Evolutionary conservation across 495 filamentous ascomycete species (phyloP).

Genomic region (Astrothelium subdiscretum): DNA sequence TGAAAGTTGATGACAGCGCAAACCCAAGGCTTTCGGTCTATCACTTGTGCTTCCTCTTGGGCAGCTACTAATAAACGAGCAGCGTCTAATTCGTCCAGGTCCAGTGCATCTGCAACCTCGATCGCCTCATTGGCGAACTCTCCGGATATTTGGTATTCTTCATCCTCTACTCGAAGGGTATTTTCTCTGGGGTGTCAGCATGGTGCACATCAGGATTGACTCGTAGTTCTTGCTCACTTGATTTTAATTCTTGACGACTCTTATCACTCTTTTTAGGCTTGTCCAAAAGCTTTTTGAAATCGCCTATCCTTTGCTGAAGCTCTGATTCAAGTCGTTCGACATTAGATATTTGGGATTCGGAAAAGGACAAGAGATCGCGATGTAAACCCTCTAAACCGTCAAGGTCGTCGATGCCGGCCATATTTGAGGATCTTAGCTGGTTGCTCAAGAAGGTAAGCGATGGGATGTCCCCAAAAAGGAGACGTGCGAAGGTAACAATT

Average conservation of each 20-base stretch:
- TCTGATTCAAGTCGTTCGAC: conserved; percentile 52
- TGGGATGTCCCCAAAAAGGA: not conserved
- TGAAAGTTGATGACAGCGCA: conserved; percentile 79
- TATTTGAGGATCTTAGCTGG: conserved; percentile 25
- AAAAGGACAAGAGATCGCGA: conserved; percentile 60
- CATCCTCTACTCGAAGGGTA: conserved; percentile 56
- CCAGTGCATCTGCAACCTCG: conserved; percentile 70
- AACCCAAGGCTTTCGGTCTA: conserved; percentile 58
- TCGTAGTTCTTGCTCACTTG: conserved; percentile 30
- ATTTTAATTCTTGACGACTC: conserved; percentile 49
- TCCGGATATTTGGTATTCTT: conserved; percentile 69
- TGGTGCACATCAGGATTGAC: not conserved
- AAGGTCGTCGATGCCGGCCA: conserved; percentile 55
- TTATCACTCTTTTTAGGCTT: conserved; percentile 58
- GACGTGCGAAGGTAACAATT: not conserved
- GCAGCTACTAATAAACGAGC: conserved; percentile 59
- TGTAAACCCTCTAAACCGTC: conserved; percentile 64
- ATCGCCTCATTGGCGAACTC: conserved; percentile 73
- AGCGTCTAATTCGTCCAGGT: conserved; percentile 81
- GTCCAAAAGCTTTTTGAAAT: conserved; percentile 67
- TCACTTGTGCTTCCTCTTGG: conserved; percentile 47
- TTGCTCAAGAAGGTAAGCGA: not conserved
- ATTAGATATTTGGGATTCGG: conserved; percentile 47
- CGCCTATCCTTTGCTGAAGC: conserved; percentile 55
- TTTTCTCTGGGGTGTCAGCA: not conserved